A percentile compares a stretch with the other conserved stretches of the same genome.
phyloP scores from a whole-genome alignment of 768 basidiomycete species.

The Trametes cingulata region DNA sequence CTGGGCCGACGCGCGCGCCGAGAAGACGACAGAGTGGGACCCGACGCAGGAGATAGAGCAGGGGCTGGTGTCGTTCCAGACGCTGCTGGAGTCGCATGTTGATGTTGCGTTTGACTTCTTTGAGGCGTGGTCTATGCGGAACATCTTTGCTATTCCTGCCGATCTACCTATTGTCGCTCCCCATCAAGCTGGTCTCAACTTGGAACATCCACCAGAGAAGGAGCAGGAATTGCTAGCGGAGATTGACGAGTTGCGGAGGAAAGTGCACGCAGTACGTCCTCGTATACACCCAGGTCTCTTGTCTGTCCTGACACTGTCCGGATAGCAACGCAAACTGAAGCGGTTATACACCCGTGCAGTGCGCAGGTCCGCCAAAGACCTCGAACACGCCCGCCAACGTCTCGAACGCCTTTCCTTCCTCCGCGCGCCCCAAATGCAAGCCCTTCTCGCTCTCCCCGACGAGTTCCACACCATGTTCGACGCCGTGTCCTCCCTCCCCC shows the following conservation, averaged over 20 bases:
- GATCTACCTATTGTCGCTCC: slow-evolving; percentile 72
- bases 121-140: slow-evolving; percentile 85
- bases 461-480: slow-evolving; percentile 48
- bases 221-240: slow-evolving; percentile 60
- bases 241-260: slow-evolving; percentile 63
- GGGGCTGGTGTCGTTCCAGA: slow-evolving; percentile 85
- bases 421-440: slow-evolving; percentile 40
- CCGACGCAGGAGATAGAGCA: slow-evolving; percentile 72
- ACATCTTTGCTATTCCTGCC: slow-evolving; percentile 78
- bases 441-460: slow-evolving; percentile 42
- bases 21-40: slow-evolving; percentile 49
- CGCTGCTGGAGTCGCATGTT: slow-evolving; percentile 82
- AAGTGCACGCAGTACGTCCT: slow-evolving; percentile 67
- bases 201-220: slow-evolving; percentile 58
- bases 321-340: slow-evolving; percentile 67
- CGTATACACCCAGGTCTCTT: background rate
- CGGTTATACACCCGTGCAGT: slow-evolving; percentile 56
- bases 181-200: slow-evolving; percentile 72
- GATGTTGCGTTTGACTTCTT: slow-evolving; percentile 92
- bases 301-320: background rate
- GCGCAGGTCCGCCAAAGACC: slow-evolving; percentile 46
- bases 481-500: slow-evolving; percentile 50
- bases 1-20: slow-evolving; percentile 69
- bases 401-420: slow-evolving; percentile 48
- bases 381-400: slow-evolving; percentile 47